Evolutionary conservation across 176 grass and related monocot genomes (phyloP).

Genomic region (Zoysia pacifica): DNA sequence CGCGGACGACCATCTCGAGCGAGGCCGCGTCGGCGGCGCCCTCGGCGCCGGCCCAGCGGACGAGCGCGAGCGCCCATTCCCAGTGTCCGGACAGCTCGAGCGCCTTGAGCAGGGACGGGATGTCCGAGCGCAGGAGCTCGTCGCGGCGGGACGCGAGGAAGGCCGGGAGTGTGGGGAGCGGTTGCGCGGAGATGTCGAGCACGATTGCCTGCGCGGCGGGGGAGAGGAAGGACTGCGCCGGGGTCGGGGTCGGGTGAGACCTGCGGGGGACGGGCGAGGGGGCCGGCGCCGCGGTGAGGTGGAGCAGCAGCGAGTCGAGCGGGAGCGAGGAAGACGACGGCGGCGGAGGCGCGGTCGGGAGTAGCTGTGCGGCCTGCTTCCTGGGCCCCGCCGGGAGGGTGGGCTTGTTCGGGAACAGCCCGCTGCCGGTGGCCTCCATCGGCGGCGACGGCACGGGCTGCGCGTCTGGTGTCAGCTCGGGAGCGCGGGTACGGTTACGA

Average conservation of each 20-base stretch:
- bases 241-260: conserved; percentile 16
- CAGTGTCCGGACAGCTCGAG: conserved; percentile 54
- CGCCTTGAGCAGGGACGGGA: conserved; percentile 53
- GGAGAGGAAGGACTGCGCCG: conserved; percentile 40
- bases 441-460: not conserved
- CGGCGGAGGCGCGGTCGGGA: conserved; percentile 44
- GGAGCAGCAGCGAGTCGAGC: conserved; percentile 68
- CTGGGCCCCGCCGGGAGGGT: conserved; percentile 40
- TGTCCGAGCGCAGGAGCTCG: conserved; percentile 30
- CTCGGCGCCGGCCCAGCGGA: conserved; percentile 45
- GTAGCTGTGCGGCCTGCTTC: conserved; percentile 21
- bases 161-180: conserved; percentile 10
- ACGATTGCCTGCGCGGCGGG: conserved; percentile 31
- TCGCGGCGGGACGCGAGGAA: conserved; percentile 36
- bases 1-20: conserved; percentile 69
- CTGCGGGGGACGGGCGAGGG: not conserved
- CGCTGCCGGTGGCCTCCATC: conserved; percentile 68
- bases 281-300: conserved; percentile 48
- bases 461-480: not conserved
- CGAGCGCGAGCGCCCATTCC: conserved; percentile 57
- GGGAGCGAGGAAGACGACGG: conserved; percentile 45
- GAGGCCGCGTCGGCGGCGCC: conserved; percentile 40
- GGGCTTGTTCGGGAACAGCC: conserved; percentile 65
- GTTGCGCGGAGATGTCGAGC: conserved; percentile 16
- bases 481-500: not conserved